A percentile compares a stretch with the other conserved stretches of the same genome.
Conservation (phyloP, 768 basidiomycete species). For the Pisolithus albus region DNA sequence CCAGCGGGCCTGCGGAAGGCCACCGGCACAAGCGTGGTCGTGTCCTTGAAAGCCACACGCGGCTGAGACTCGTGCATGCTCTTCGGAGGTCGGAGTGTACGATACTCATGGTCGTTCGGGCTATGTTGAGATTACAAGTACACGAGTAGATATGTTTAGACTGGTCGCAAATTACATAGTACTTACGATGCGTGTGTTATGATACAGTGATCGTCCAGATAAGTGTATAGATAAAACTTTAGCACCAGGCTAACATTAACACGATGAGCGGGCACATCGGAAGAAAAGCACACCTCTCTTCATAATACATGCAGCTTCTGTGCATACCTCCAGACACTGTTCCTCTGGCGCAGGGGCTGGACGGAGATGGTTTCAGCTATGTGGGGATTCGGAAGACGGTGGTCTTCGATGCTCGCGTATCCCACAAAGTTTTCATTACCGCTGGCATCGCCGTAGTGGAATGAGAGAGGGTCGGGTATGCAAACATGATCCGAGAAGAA, state of each 20-base stretch:
- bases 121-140: not conserved
- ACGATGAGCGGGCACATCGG: slow-evolving; percentile 6
- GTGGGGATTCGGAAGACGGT: not conserved
- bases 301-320: not conserved
- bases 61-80: too few species aligned
- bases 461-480: slow-evolving; percentile 12
- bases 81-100: too few species aligned
- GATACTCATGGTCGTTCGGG: not conserved
- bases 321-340: not conserved
- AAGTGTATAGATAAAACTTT: slow-evolving; percentile 17
- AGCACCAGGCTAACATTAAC: slow-evolving; percentile 16
- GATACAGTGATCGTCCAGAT: slow-evolving; percentile 1
- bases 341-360: not conserved
- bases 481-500: slow-evolving; percentile 12
- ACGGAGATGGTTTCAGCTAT: not conserved
- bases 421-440: slow-evolving; percentile 24
- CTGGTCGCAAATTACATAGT: slow-evolving; percentile 16
- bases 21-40: too few species aligned
- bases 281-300: slow-evolving; percentile 2
- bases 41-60: too few species aligned
- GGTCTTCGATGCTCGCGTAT: slow-evolving; percentile 5
- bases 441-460: slow-evolving; percentile 22
- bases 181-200: not conserved
- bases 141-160: slow-evolving; percentile 4
- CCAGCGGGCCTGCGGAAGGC: too few species aligned